Evolutionary conservation across 1,139 yeast species (phyloP).

Genomic region (Blastobotrys proliferans): DNA sequence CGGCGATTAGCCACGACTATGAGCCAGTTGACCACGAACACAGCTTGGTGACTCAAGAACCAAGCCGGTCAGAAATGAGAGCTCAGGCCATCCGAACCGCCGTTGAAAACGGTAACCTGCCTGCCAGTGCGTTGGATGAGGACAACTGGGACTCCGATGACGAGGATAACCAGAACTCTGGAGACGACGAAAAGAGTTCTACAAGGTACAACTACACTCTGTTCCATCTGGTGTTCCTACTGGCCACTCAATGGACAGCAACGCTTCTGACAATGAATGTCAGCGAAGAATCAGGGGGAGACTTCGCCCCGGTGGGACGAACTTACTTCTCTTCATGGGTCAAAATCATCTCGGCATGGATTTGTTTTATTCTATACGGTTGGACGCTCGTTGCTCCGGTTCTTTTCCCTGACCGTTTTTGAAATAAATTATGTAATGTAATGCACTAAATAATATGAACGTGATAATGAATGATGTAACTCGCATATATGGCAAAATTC

Average conservation of each 20-base stretch:
- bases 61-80: slow-evolving; percentile 71
- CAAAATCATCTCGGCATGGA: slow-evolving; percentile 88
- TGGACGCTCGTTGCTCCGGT: slow-evolving; percentile 95
- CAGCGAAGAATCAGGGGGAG: slow-evolving; percentile 76
- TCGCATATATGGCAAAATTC: background rate
- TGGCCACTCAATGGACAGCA: slow-evolving; percentile 97
- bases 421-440: background rate
- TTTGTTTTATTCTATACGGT: slow-evolving; percentile 76
- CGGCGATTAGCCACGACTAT: slow-evolving; percentile 25
- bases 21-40: slow-evolving; percentile 33
- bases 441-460: background rate
- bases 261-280: slow-evolving; percentile 90
- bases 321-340: slow-evolving; percentile 96
- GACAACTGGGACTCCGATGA: slow-evolving; percentile 46
- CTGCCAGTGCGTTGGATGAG: slow-evolving; percentile 83
- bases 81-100: slow-evolving; percentile 89
- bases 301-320: slow-evolving; percentile 94
- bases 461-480: background rate
- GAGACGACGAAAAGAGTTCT: slow-evolving; percentile 58
- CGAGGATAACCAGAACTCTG: slow-evolving; percentile 22
- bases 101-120: slow-evolving; percentile 89
- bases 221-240: slow-evolving; percentile 85
- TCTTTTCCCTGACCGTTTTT: slow-evolving; percentile 81
- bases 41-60: slow-evolving; percentile 47
- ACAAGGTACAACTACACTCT: slow-evolving; percentile 85